Conservation (phyloP, 192 early-diverging fungal genomes). For the Coemansia sp. region DNA sequence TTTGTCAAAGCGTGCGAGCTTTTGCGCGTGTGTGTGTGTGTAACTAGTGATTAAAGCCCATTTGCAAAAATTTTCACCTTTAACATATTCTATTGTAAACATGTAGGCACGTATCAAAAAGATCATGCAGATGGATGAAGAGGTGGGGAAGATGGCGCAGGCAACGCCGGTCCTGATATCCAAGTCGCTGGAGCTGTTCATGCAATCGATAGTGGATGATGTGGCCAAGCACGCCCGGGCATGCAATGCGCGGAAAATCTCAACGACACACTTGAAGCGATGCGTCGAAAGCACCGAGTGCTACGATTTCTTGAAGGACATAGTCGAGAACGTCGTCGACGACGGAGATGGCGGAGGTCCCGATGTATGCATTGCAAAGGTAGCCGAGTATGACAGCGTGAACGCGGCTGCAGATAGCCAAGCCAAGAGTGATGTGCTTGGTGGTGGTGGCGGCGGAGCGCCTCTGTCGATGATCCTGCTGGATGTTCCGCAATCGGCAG, state of each 20-base stretch:
- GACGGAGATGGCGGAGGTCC: constrained; percentile 53
- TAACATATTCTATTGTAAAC: neutral
- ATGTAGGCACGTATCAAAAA: constrained; percentile 96
- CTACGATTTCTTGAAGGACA: constrained; percentile 92
- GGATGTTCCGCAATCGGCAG: constrained; percentile 13
- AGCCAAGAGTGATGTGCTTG: constrained; percentile 19
- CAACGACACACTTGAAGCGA: constrained; percentile 80
- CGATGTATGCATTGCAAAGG: constrained; percentile 43
- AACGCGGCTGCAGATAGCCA: constrained; percentile 1
- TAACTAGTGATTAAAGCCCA: too few relatives aligned
- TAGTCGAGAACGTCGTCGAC: constrained; percentile 81
- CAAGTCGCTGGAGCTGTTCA: constrained; percentile 86
- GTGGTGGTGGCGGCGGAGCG: constrained; percentile 51
- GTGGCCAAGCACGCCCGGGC: constrained; percentile 78
- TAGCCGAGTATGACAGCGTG: constrained; percentile 28
- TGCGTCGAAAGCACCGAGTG: constrained; percentile 75
- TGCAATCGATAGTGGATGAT: constrained; percentile 89
- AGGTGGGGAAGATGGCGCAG: constrained; percentile 97
- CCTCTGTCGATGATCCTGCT: constrained; percentile 46
- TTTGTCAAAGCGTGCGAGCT: neutral
- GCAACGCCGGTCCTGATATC: constrained; percentile 95
- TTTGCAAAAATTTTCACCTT: too few relatives aligned
- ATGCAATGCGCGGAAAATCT: constrained; percentile 80
- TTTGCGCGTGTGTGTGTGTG: neutral
- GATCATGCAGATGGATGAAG: constrained; percentile 99